Conservation (phyloP, 495 filamentous ascomycete genomes). For the Recurvomyces mirabilis region DNA sequence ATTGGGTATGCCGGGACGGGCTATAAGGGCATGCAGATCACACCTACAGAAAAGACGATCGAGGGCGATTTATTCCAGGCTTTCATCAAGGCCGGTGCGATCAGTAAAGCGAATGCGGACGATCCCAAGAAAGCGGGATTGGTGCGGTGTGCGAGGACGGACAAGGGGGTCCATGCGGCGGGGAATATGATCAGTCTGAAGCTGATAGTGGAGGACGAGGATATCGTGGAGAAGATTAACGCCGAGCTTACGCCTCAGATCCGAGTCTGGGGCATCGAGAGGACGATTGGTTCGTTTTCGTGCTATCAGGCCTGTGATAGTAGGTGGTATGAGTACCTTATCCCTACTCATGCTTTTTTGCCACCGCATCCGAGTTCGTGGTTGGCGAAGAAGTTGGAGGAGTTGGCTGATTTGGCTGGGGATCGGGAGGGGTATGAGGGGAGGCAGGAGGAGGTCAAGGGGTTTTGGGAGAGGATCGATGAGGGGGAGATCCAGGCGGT, state of each 20-base stretch:
- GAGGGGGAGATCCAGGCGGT: conserved; percentile 65
- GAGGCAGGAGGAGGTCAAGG: conserved; percentile 63
- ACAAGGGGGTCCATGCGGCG: conserved; percentile 95
- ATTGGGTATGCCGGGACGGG: conserved; percentile 95
- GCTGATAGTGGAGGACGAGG: conserved; percentile 81
- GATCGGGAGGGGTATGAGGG: conserved; percentile 53
- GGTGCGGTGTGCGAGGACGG: conserved; percentile 85
- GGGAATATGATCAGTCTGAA: conserved; percentile 94
- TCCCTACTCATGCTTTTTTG: conserved; percentile 80
- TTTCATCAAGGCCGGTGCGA: conserved; percentile 78
- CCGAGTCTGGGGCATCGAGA: conserved; percentile 80
- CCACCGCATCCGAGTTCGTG: conserved; percentile 83
- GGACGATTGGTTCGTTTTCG: conserved; percentile 76
- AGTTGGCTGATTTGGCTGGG: conserved; percentile 58
- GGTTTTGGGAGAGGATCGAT: conserved; percentile 72
- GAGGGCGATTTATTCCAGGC: conserved; percentile 94
- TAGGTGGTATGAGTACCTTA: conserved; percentile 89
- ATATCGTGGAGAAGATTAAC: conserved; percentile 86
- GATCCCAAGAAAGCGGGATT: conserved; percentile 95
- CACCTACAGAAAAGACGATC: conserved; percentile 65
- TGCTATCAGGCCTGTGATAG: conserved; percentile 89
- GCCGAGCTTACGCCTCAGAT: conserved; percentile 73
- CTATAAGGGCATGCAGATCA: conserved; percentile 92
- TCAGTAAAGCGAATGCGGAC: conserved; percentile 90
- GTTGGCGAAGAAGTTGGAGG: conserved; percentile 64